Percentiles rank a stretch among this genome's conserved stretches.
Evolutionary conservation across 208 protist species (phyloP).

Genomic region (Leishmania turanica): DNA sequence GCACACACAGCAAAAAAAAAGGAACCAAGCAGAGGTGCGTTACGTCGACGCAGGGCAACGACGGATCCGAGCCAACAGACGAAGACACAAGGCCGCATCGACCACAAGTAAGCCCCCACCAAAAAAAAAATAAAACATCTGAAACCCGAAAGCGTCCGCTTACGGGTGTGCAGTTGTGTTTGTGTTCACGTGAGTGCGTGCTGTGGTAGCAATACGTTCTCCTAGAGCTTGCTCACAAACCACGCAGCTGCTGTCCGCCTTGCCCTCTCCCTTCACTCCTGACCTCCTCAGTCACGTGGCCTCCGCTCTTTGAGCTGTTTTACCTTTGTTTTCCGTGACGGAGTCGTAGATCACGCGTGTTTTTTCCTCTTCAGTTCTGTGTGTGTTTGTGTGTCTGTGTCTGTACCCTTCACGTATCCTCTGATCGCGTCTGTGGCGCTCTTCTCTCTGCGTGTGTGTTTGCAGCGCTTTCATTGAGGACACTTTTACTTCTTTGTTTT

Average conservation of each 20-base stretch:
- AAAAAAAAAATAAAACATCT: neutral
- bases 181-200: neutral
- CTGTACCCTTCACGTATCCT: neutral
- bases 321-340: neutral
- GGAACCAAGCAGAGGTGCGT: neutral
- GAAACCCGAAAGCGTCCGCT: neutral
- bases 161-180: neutral
- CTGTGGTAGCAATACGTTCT: neutral
- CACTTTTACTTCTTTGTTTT: neutral
- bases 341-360: no score
- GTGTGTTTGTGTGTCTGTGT: neutral
- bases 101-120: no score
- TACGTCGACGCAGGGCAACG: neutral
- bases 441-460: neutral
- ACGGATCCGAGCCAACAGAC: neutral
- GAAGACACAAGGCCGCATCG: neutral
- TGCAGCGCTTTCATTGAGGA: neutral
- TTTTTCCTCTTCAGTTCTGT: neutral
- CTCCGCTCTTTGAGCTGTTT: neutral
- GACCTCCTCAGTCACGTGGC: neutral
- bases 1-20: neutral
- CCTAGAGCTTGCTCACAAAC: neutral
- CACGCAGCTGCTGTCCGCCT: neutral
- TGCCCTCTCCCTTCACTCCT: neutral
- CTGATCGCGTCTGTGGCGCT: neutral